Conservation (phyloP, 306 rosid genomes). For the Trifolium subterraneum region DNA sequence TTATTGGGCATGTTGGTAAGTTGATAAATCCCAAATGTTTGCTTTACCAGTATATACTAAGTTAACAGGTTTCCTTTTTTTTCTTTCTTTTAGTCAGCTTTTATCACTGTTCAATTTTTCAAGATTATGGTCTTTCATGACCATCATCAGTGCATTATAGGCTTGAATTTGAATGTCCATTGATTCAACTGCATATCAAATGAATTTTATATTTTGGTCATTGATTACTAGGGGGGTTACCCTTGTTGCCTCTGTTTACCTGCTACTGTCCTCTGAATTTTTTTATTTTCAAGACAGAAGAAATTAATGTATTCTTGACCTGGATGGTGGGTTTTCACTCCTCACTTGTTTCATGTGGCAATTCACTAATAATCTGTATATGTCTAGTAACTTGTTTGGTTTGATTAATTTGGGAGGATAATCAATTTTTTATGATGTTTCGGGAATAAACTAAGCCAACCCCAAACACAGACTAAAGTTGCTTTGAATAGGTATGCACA, state of each 20-base stretch:
- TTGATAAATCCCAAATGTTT: slow-evolving; percentile 35
- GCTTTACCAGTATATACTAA: slow-evolving; percentile 10
- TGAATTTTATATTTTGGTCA: slow-evolving; percentile 33
- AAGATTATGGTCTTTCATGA: slow-evolving; percentile 22
- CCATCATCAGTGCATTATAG: slow-evolving; percentile 21
- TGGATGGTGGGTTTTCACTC: slow-evolving; percentile 11
- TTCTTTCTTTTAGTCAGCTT: slow-evolving; percentile 15
- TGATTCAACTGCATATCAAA: slow-evolving; percentile 9
- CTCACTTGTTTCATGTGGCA: slow-evolving; percentile 22
- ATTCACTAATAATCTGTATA: slow-evolving; percentile 19
- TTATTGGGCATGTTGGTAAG: slow-evolving; percentile 98
- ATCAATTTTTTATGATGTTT: neutral
- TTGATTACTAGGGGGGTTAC: slow-evolving; percentile 18
- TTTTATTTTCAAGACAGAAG: slow-evolving; percentile 5
- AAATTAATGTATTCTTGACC: neutral
- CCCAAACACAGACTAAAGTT: slow-evolving; percentile 5
- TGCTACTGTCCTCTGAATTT: neutral
- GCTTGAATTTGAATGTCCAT: slow-evolving; percentile 15
- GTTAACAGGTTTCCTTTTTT: slow-evolving; percentile 2
- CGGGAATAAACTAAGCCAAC: slow-evolving; percentile 4
- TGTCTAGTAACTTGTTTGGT: slow-evolving; percentile 1
- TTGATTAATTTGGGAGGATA: slow-evolving; percentile 20
- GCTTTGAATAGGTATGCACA: neutral
- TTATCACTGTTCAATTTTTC: neutral
- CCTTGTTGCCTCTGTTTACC: slow-evolving; percentile 27